Conservation (phyloP, 2,329 filamentous ascomycete species). For the Ophiostoma himal-ulmi region DNA sequence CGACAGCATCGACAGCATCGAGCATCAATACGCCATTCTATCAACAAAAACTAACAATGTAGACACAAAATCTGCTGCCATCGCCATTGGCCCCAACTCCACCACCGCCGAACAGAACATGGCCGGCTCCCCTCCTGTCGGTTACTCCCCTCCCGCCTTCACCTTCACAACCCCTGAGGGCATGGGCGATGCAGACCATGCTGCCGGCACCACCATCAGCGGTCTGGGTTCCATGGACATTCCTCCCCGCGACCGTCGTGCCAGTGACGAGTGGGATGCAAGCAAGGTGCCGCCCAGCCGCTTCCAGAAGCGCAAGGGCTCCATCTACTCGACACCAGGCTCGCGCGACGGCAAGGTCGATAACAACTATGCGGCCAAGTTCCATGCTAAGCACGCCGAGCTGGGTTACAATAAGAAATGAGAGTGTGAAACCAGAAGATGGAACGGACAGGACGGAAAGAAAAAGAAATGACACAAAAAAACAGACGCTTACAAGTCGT, state of each 20-base stretch:
- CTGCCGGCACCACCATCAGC: neutral
- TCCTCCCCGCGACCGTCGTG: slow-evolving; percentile 18
- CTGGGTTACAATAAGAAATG: slow-evolving; percentile 39
- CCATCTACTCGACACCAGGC: slow-evolving; percentile 60
- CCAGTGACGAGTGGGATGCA: slow-evolving; percentile 39
- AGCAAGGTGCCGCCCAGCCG: slow-evolving; percentile 61
- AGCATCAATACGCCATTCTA: neutral
- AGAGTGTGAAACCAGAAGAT: neutral
- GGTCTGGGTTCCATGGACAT: neutral
- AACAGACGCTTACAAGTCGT: neutral
- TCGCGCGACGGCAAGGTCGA: slow-evolving; percentile 61
- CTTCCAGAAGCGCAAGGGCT: slow-evolving; percentile 65
- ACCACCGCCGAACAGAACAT: neutral
- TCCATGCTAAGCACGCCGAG: slow-evolving; percentile 55
- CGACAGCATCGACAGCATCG: neutral
- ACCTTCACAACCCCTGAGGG: slow-evolving; percentile 15
- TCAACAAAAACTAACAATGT: neutral
- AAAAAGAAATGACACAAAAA: neutral
- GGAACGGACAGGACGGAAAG: neutral
- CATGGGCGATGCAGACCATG: neutral
- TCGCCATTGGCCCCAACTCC: slow-evolving; percentile 17
- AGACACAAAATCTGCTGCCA: slow-evolving; percentile 16
- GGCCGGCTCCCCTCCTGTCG: slow-evolving; percentile 14
- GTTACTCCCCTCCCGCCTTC: slow-evolving; percentile 18
- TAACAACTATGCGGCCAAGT: slow-evolving; percentile 53